phyloP scores from a whole-genome alignment of 352 stramenopile species.

The Pythium aphanidermatum region DNA sequence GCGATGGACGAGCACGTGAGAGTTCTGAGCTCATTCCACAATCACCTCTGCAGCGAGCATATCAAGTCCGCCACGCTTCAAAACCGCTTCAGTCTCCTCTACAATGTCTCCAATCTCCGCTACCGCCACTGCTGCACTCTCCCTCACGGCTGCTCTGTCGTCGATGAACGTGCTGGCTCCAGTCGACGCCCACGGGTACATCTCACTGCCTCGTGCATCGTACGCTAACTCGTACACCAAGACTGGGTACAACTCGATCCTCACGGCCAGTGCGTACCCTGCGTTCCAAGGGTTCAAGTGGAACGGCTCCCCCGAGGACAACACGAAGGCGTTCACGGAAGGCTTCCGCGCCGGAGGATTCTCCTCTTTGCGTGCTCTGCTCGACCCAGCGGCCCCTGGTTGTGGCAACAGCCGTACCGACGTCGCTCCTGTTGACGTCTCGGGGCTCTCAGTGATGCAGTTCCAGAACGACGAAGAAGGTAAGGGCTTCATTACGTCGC shows the following conservation, averaged over 20 bases:
- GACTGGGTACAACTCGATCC: constrained; percentile 20
- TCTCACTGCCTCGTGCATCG: constrained; percentile 21
- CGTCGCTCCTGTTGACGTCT: constrained; percentile 22
- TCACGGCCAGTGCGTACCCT: constrained; percentile 15
- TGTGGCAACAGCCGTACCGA: constrained; percentile 29
- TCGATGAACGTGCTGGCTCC: background rate
- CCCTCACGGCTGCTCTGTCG: background rate
- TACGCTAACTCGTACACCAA: constrained; percentile 27
- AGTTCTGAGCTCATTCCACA: constrained; percentile 20
- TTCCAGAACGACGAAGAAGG: constrained; percentile 31
- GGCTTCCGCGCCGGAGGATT: constrained; percentile 14
- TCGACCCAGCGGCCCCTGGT: constrained; percentile 18
- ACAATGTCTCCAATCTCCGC: background rate
- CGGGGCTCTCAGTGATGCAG: constrained; percentile 16
- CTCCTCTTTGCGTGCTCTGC: constrained; percentile 18
- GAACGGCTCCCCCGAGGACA: constrained; percentile 27
- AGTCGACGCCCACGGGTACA: constrained; percentile 27
- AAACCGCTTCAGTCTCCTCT: background rate
- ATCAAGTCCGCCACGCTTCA: no score
- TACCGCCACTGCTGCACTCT: background rate
- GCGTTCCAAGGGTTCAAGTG: constrained; percentile 29
- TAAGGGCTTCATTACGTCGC: constrained; percentile 29
- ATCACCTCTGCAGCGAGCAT: no score
- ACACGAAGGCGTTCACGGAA: constrained; percentile 21
- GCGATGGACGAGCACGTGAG: no score